Base-by-base conservation (phyloP, 306 rosid genomes). In the Vigna mungo region DNA sequence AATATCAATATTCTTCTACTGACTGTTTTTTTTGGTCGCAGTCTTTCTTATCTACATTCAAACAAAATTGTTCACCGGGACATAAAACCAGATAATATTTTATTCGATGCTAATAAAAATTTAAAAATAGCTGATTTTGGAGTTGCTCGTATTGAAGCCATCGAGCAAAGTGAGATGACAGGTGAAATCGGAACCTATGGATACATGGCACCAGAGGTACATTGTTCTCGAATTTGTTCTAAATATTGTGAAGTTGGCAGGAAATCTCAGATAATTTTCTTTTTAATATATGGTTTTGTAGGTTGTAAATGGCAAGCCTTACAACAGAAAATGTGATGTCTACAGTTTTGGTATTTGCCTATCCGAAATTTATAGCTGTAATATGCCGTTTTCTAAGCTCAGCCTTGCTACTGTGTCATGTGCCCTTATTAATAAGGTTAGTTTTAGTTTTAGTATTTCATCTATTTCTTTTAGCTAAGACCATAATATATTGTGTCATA, bases 201-300 rank as follows among this genome's bases (percentile, higher is more conserved):
- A 41, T 93, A 93, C 78, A 93, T 93, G 98, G 93, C 98, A 12
- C 98, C 98, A 2, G 97, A 93, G 98, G 98, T 93, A 83, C 34
- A 14, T 23, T 55, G n/a, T 46, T 41, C 52, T 43, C 25, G 3
- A 62, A n/a, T 13, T 37, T n/a, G 14, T 7, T 47, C 46, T 32
- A 9, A 5, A 58, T 34, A 46, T 63, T 27, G 30, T 27, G 30
- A 27, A 27, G 30, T 27, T 27, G 30, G 30, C 30, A 27, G 4
- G 4, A 27, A 27, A 27, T 27, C 30, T 27, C 2, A 27, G 4
- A 27, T 27, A 27, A 2, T 27, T 27, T 25, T 18, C 1, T 20
- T 46, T 71, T 49, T 49, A 76, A 41, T 72, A 23, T 39, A 32
- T 68, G 16, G 30, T 32, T 1, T 64, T 75, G 82, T 84, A 92